These are phyloP conservation scores for Podaxis pistillaris DNA, from an alignment of 768 basidiomycete species.

Conservation along the genomic window DNA sequence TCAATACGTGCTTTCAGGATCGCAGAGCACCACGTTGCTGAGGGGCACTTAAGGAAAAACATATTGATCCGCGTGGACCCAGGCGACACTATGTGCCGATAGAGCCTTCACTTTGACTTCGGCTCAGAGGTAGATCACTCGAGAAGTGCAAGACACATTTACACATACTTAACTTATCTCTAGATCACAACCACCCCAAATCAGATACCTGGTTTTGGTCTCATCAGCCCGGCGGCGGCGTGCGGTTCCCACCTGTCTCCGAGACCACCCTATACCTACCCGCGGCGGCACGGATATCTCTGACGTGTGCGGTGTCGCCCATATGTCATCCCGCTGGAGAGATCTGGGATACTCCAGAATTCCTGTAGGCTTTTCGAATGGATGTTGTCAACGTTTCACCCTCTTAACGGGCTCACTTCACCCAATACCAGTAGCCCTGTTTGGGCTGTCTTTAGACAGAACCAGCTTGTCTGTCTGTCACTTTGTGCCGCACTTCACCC, in stretches of 20 bases:
- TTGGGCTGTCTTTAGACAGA: background rate
- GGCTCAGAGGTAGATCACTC: background rate
- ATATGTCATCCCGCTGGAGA: constrained; percentile 1
- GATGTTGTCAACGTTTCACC: background rate
- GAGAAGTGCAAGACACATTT: background rate
- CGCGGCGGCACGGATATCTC: background rate
- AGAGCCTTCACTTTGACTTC: background rate
- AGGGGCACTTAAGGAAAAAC: background rate
- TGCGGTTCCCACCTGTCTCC: background rate
- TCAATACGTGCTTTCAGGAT: background rate
- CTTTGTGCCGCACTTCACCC: constrained; percentile 1
- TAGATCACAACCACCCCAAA: background rate
- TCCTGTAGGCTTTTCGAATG: background rate
- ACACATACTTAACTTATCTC: background rate
- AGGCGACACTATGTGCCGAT: constrained; percentile 8
- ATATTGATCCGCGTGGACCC: constrained; percentile 8
- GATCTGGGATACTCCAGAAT: background rate
- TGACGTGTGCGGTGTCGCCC: background rate
- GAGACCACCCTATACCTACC: background rate
- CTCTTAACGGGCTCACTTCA: background rate
- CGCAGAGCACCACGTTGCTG: background rate
- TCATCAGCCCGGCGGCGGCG: background rate
- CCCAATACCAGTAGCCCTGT: background rate
- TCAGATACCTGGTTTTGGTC: background rate
- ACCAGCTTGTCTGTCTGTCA: background rate